Base-by-base conservation (phyloP, 495 filamentous ascomycete species). In the Apiosordaria backusii region DNA sequence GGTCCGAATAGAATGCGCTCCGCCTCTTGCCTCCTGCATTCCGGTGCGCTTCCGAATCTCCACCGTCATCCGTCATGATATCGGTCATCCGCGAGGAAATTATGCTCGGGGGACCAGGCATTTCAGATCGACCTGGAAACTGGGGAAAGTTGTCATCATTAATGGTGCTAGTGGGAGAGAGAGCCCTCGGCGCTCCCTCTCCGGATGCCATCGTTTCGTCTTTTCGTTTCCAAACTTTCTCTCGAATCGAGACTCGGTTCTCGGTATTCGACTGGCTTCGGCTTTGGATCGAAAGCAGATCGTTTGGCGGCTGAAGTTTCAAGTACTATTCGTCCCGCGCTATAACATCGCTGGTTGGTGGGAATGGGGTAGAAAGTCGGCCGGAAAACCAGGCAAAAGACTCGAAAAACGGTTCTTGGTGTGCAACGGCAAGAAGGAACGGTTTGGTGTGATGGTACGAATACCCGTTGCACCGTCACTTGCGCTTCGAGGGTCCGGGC, bases 11-110 rank as follows among this genome's bases (percentile, higher is more conserved):
- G 23, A 79, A 72, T 15, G 59, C 61, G 71, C 77, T 78, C 65
- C 71, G 77, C 63, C 74, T 73, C 45, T 81, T 69, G 73, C 75
- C 72, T 25, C 69, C 63, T 55, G 69, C 67, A 66, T 66, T 71
- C 73, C 75, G 67, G 57, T 76, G 78, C 60, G 63, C 64, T 50
- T 76, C 70, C 22, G 71, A 65, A 21, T 83, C 79, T 65, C 74
- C 68, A 26, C 82, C 82, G 64, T 84, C 81, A 61, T 85, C 82
- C 24, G 85, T 87, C 58, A 84, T 86, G 71, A 90, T 84, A 73
- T 95, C 91, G 10, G 92, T 95, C 84, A 94, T 90, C 67, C 89
- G 88, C 57, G 91, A 94, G 16, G 92, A 96, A 35, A 96, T 90
- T 61, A 92, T 83, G 72, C 88, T 90, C 58, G 82, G 82, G 50